phyloP scores from a whole-genome alignment of 176 grass and related monocot species.

The Cocos nucifera region DNA sequence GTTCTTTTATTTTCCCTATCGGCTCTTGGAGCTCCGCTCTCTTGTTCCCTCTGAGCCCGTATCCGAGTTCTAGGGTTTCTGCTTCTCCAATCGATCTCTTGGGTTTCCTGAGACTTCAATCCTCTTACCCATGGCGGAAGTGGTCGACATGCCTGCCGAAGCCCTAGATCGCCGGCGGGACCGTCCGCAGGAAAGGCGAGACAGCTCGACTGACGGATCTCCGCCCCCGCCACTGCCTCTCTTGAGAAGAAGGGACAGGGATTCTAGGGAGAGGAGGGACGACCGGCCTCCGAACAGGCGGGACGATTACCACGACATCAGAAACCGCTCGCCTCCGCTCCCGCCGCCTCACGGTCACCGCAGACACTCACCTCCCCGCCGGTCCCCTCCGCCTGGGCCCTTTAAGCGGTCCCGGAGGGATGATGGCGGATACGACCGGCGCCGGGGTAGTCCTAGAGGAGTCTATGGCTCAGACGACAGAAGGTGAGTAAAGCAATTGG shows the following conservation, averaged over 20 bases:
- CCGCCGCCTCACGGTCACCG: constrained; percentile 12
- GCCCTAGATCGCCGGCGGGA: constrained; percentile 32
- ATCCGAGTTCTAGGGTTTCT: background rate
- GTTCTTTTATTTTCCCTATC: too few species aligned
- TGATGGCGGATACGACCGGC: constrained; percentile 69
- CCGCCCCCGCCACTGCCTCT: constrained; percentile 42
- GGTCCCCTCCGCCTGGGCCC: constrained; percentile 51
- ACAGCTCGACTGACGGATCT: constrained; percentile 44
- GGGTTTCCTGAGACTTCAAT: background rate
- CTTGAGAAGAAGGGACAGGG: constrained; percentile 49
- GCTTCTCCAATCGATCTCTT: background rate
- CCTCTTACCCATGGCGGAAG: constrained; percentile 60
- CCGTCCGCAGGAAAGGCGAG: constrained; percentile 25
- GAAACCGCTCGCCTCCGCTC: background rate
- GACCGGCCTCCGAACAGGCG: background rate
- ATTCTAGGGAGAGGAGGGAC: constrained; percentile 18
- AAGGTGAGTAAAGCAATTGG: constrained; percentile 8
- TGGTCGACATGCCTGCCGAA: constrained; percentile 57
- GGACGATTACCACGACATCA: constrained; percentile 7
- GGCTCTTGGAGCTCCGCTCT: too few species aligned
- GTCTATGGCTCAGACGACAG: constrained; percentile 39
- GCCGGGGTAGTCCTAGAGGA: constrained; percentile 62
- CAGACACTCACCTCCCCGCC: constrained; percentile 54
- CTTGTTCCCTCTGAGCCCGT: too few species aligned
- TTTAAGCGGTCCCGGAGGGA: constrained; percentile 78